phyloP scores from a whole-genome alignment of 177 flowering plant genomes.

The Telopea speciosissima region DNA sequence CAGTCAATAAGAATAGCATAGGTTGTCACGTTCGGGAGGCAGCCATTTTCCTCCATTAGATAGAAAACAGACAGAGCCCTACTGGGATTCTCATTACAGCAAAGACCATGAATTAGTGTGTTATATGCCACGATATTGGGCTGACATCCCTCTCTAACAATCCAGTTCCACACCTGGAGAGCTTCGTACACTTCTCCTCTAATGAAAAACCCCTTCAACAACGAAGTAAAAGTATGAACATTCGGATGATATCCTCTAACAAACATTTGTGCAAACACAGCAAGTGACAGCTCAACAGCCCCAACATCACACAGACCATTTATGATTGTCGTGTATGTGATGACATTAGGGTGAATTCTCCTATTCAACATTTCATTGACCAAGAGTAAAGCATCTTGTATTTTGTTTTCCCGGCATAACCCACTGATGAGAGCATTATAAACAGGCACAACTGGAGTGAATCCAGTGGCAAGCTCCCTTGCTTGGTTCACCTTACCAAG shows the following conservation, averaged over 20 bases:
- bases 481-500: constrained; percentile 61
- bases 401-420: constrained; percentile 32
- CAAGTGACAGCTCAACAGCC: constrained; percentile 39
- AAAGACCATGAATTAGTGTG: constrained; percentile 56
- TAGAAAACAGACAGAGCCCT: constrained; percentile 40
- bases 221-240: constrained; percentile 48
- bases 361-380: constrained; percentile 42
- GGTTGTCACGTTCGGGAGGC: constrained; percentile 52
- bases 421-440: constrained; percentile 74
- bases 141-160: constrained; percentile 38
- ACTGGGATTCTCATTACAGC: constrained; percentile 32
- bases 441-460: constrained; percentile 48
- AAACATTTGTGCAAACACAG: constrained; percentile 55
- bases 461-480: constrained; percentile 37
- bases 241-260: constrained; percentile 62
- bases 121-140: constrained; percentile 60
- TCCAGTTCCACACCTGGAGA: constrained; percentile 41
- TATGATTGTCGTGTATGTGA: constrained; percentile 60
- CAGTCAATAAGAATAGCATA: constrained; percentile 60
- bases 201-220: constrained; percentile 58
- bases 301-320: constrained; percentile 43
- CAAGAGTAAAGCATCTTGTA: constrained; percentile 46
- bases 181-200: constrained; percentile 44
- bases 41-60: constrained; percentile 45
- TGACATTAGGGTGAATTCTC: constrained; percentile 55